Percentiles rank a stretch among this genome's conserved stretches.
phyloP scores from a whole-genome alignment of 2,329 filamentous ascomycete genomes.

The Berkeleyomyces rouxiae region DNA sequence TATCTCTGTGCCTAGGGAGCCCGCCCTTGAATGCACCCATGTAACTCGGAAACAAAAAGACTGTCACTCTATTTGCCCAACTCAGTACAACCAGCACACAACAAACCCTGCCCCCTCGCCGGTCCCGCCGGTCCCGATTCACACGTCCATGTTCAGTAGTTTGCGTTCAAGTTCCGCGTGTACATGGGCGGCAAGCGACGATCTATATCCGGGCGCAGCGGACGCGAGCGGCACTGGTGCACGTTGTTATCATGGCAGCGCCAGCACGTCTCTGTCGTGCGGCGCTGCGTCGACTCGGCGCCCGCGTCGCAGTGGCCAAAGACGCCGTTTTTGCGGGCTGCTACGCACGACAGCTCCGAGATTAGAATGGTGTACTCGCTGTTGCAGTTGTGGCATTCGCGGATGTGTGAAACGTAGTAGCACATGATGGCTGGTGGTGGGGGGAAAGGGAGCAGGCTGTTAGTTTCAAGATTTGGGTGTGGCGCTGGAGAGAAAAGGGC shows the following conservation, averaged over 20 bases:
- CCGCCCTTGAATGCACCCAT: no score
- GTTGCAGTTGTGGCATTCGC: conserved; percentile 22
- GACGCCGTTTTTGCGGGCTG: conserved; percentile 19
- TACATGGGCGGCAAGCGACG: conserved; percentile 10
- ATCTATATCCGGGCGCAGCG: conserved; percentile 8
- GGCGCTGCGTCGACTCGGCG: conserved; percentile 19
- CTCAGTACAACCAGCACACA: no score
- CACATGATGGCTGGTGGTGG: conserved; percentile 21
- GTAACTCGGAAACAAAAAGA: no score
- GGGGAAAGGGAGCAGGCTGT: neutral
- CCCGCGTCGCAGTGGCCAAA: conserved; percentile 24
- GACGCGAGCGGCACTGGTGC: conserved; percentile 6
- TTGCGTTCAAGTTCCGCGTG: neutral
- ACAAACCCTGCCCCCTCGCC: no score
- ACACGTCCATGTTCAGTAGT: neutral
- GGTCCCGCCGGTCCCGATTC: neutral
- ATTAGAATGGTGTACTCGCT: conserved; percentile 24
- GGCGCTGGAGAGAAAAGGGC: neutral
- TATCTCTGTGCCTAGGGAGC: neutral
- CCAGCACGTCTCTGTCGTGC: conserved; percentile 22
- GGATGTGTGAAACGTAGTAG: conserved; percentile 23
- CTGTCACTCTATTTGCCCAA: no score
- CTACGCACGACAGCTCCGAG: conserved; percentile 21
- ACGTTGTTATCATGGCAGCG: conserved; percentile 17
- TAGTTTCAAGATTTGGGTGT: conserved; percentile 20